Evolutionary conservation across 2,329 filamentous ascomycete species (phyloP).

Genomic region (Talaromyces albobiverticillius): DNA sequence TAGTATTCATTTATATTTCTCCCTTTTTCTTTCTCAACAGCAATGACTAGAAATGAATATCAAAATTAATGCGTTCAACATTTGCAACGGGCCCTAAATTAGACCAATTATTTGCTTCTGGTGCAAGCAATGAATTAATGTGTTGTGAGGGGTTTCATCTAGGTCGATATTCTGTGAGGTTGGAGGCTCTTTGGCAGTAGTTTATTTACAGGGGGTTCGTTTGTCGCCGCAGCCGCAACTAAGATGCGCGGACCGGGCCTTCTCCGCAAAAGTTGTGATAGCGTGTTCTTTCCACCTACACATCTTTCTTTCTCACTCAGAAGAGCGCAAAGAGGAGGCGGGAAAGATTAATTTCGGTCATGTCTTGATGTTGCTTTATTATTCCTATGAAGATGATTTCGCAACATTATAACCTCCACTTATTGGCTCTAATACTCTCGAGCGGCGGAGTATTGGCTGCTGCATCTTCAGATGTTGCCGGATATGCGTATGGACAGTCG

Average conservation of each 20-base stretch:
- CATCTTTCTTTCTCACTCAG: background rate
- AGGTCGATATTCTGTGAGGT: no score
- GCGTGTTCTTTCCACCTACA: constrained; percentile 7
- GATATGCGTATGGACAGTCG: constrained; percentile 55
- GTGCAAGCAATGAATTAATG: no score
- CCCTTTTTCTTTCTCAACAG: background rate
- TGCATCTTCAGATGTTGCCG: constrained; percentile 19
- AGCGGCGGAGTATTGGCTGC: background rate
- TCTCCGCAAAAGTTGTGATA: constrained; percentile 3
- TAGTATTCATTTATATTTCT: constrained; percentile 5
- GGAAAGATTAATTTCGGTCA: background rate
- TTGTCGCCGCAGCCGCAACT: no score
- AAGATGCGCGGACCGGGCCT: background rate
- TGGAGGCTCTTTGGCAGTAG: no score
- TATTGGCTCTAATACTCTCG: constrained; percentile 15
- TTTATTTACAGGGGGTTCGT: no score
- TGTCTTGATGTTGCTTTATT: background rate
- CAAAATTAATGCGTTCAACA: constrained; percentile 6
- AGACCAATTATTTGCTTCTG: no score
- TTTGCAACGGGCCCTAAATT: no score
- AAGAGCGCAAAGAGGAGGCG: background rate
- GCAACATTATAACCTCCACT: background rate
- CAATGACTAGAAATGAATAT: constrained; percentile 12
- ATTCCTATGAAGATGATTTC: constrained; percentile 4
- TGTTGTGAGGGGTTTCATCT: no score